Evolutionary conservation across 164 flowering plant species (phyloP).

Genomic region (Umbellularia californica): DNA sequence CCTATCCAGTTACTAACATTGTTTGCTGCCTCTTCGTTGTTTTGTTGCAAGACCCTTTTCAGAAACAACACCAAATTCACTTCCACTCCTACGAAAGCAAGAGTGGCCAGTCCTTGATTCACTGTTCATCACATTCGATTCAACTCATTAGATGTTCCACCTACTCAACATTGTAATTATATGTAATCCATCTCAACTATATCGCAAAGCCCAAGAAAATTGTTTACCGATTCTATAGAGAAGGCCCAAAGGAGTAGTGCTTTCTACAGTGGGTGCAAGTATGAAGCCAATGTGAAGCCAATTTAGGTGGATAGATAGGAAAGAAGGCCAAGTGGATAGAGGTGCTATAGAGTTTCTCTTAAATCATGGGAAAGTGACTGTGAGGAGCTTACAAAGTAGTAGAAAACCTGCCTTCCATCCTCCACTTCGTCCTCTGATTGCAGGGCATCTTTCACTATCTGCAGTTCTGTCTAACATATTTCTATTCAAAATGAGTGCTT

Average conservation of each 20-base stretch:
- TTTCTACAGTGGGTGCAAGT: too few species aligned
- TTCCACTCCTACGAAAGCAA: conserved; percentile 91
- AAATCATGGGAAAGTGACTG: background rate
- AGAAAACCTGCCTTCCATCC: conserved; percentile 68
- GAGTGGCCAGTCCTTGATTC: conserved; percentile 88
- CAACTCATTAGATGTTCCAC: background rate
- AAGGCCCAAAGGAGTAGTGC: too few species aligned
- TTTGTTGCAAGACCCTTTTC: conserved; percentile 68
- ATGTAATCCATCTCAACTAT: too few species aligned
- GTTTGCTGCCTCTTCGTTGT: conserved; percentile 87
- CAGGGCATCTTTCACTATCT: conserved; percentile 65
- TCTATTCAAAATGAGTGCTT: conserved; percentile 8
- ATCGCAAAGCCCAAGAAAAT: too few species aligned
- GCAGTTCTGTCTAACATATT: conserved; percentile 72
- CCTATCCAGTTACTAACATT: conserved; percentile 96
- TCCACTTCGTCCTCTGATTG: conserved; percentile 57
- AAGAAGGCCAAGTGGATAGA: too few species aligned
- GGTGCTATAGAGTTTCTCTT: too few species aligned
- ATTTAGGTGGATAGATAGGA: too few species aligned
- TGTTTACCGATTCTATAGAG: too few species aligned
- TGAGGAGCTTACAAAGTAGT: conserved; percentile 47
- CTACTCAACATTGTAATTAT: too few species aligned
- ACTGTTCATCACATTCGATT: conserved; percentile 36
- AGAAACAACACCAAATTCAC: conserved; percentile 86
- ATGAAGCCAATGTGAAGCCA: too few species aligned